These are phyloP conservation scores for Trametes meyenii DNA, from an alignment of 768 basidiomycete species.

Conservation along the genomic window DNA sequence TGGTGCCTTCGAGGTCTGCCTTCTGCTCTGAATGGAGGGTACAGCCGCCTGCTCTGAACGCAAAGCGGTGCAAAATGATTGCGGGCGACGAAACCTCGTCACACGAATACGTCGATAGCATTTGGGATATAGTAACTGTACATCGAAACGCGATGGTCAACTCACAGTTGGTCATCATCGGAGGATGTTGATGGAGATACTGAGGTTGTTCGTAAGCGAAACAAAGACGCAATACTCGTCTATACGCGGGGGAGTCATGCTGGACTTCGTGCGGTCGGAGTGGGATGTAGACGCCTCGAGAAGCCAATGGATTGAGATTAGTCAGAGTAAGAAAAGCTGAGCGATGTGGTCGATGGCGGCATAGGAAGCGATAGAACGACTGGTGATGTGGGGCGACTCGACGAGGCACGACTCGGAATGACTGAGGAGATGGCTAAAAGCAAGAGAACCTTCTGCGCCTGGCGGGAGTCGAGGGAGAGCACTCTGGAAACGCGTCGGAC, in stretches of 20 bases:
- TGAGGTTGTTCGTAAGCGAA: slow-evolving; percentile 5
- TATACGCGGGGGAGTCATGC: neutral
- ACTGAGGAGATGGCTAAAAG: neutral
- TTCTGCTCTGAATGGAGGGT: neutral
- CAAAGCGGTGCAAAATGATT: neutral
- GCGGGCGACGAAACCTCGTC: neutral
- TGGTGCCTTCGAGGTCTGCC: slow-evolving; percentile 2
- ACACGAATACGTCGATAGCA: neutral
- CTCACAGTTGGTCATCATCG: neutral
- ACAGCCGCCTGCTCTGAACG: neutral
- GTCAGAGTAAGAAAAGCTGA: slow-evolving; percentile 7
- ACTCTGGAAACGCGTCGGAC: slow-evolving; percentile 9
- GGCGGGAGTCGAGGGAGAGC: neutral
- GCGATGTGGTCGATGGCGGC: neutral
- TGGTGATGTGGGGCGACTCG: neutral
- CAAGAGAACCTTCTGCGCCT: slow-evolving; percentile 8
- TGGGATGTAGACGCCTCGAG: slow-evolving; percentile 2
- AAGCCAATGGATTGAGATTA: slow-evolving; percentile 2
- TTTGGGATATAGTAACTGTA: neutral
- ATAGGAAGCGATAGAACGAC: neutral
- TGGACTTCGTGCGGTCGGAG: slow-evolving; percentile 1
- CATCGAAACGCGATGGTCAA: too few species aligned
- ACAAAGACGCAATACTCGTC: neutral
- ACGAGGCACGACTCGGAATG: neutral
- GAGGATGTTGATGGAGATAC: neutral